A percentile compares a stretch with the other conserved stretches of the same genome.
These are phyloP conservation scores for Albugo candida DNA, from an alignment of 352 stramenopile species.

Conservation along the genomic window DNA sequence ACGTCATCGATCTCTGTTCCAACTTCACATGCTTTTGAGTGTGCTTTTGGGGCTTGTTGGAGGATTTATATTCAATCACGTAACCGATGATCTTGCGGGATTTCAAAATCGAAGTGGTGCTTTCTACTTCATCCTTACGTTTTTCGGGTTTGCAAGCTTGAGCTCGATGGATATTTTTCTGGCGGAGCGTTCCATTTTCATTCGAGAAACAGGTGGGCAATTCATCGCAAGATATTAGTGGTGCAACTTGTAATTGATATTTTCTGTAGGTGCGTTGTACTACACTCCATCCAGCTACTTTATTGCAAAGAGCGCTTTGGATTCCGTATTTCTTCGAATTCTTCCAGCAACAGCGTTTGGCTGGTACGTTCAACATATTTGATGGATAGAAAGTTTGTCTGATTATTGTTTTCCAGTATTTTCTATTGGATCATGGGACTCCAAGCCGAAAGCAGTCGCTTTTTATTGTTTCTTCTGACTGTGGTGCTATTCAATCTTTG, in stretches of 20 bases:
- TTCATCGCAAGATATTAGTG: no score
- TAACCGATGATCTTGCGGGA: constrained; percentile 63
- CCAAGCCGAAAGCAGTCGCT: constrained; percentile 27
- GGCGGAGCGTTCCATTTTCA: constrained; percentile 44
- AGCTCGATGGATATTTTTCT: constrained; percentile 78
- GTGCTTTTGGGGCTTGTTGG: constrained; percentile 36
- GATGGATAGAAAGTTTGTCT: no score
- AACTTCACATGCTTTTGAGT: constrained; percentile 40
- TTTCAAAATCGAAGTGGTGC: constrained; percentile 73
- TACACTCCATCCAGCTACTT: constrained; percentile 67
- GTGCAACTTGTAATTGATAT: no score
- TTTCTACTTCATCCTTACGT: constrained; percentile 77
- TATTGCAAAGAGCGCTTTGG: constrained; percentile 46
- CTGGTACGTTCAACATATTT: no score
- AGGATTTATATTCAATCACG: constrained; percentile 61
- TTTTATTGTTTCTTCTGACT: constrained; percentile 43
- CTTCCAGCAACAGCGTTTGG: constrained; percentile 17
- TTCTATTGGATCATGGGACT: constrained; percentile 80
- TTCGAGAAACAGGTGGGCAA: constrained; percentile 31
- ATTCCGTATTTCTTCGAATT: constrained; percentile 49
- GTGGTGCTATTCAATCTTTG: constrained; percentile 73
- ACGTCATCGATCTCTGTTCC: constrained; percentile 44
- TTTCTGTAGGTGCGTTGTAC: constrained; percentile 24
- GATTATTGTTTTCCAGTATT: constrained; percentile 56
- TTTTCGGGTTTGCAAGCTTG: constrained; percentile 70